phyloP scores from a whole-genome alignment of 345 rosid genomes.

The Mangifera indica region DNA sequence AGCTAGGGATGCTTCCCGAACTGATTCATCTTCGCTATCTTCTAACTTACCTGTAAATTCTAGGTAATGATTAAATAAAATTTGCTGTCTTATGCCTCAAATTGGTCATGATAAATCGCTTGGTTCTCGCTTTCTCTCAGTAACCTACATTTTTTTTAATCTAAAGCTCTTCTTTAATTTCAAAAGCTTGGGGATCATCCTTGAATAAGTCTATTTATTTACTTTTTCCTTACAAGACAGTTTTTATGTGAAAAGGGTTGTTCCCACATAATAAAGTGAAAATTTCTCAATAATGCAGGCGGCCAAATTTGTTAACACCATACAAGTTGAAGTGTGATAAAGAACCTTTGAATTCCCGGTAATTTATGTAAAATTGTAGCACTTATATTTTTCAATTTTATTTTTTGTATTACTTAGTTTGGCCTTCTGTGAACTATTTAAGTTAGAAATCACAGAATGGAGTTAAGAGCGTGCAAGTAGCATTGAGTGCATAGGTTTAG shows the following conservation, averaged over 20 bases:
- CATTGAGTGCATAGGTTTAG: background rate
- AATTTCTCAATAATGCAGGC: conserved; percentile 48
- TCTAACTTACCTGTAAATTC: conserved; percentile 63
- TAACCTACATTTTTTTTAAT: background rate
- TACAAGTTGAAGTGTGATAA: conserved; percentile 95
- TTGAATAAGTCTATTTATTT: background rate
- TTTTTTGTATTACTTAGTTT: background rate
- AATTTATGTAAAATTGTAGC: conserved; percentile 26
- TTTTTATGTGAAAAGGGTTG: background rate
- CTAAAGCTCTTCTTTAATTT: background rate
- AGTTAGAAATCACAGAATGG: conserved; percentile 2
- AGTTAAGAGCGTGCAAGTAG: background rate
- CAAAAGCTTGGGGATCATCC: background rate
- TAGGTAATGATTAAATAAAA: conserved; percentile 42
- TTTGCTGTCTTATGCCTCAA: background rate
- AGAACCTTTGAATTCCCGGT: conserved; percentile 86
- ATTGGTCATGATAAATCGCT: background rate
- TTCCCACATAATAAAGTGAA: background rate
- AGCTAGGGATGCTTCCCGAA: conserved; percentile 66
- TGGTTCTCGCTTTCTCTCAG: background rate
- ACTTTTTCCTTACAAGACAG: background rate
- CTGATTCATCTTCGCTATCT: conserved; percentile 75
- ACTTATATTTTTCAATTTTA: background rate
- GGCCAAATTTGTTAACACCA: conserved; percentile 58
- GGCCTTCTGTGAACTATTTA: background rate